A percentile compares a stretch with the other conserved stretches of the same genome.
phyloP scores from a whole-genome alignment of 257 asterid genomes.

The Salvia miltiorrhiza region DNA sequence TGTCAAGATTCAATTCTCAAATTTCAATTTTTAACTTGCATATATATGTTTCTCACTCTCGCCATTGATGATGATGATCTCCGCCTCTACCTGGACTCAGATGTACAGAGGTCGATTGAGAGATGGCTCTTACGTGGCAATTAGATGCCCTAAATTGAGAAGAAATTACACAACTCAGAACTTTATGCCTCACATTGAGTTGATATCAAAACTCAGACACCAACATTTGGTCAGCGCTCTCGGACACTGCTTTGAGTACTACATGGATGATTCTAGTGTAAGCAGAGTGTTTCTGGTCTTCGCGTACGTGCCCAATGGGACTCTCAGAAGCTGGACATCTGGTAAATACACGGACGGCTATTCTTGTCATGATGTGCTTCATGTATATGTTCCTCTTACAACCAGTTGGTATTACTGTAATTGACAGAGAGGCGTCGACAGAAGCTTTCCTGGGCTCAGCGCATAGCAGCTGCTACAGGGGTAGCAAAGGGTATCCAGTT shows the following conservation, averaged over 20 bases:
- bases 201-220: conserved; percentile 76
- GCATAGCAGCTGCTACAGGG: conserved; percentile 79
- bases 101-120: conserved; percentile 71
- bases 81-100: conserved; percentile 35
- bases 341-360: conserved; percentile 35
- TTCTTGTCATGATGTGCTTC: background rate
- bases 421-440: conserved; percentile 53
- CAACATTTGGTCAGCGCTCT: conserved; percentile 77
- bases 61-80: background rate
- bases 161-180: conserved; percentile 50
- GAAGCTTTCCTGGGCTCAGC: conserved; percentile 76
- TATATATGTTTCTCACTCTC: background rate
- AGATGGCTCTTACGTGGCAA: conserved; percentile 62
- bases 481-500: conserved; percentile 92
- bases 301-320: conserved; percentile 78
- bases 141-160: conserved; percentile 67
- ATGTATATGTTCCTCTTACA: background rate
- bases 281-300: conserved; percentile 79
- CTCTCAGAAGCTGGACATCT: conserved; percentile 81
- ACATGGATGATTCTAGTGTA: conserved; percentile 75
- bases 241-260: conserved; percentile 92
- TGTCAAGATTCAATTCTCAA: no score
- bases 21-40: no score
- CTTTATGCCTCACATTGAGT: conserved; percentile 73
- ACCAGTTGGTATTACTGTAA: background rate